A percentile compares a stretch with the other conserved stretches of the same genome.
These are phyloP conservation scores for Chaetomium olivaceum DNA, from an alignment of 2,329 filamentous ascomycete genomes.

Conservation along the genomic window DNA sequence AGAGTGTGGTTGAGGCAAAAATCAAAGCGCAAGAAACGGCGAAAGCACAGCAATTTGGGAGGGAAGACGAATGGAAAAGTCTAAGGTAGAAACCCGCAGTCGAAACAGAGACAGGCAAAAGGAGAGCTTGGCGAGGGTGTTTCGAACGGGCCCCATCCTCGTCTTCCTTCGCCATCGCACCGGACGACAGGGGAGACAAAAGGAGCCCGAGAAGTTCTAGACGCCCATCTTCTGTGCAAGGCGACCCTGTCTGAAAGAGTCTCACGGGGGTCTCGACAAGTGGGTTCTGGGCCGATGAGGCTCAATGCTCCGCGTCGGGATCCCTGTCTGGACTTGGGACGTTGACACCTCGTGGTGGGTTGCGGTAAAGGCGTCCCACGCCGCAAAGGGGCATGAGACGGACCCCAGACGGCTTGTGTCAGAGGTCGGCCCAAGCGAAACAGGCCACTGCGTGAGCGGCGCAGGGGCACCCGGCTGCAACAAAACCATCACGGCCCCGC, in stretches of 20 bases:
- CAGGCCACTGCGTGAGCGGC: conserved; percentile 23
- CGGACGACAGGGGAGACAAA: background rate
- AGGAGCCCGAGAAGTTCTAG: conserved; percentile 12
- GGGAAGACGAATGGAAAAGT: background rate
- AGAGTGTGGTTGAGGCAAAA: conserved; percentile 25
- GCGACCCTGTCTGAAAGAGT: conserved; percentile 23
- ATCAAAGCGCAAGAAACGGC: conserved; percentile 10
- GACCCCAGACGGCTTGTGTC: conserved; percentile 37
- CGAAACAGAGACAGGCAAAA: conserved; percentile 1
- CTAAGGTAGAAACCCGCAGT: background rate
- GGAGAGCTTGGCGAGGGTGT: conserved; percentile 13
- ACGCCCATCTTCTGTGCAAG: conserved; percentile 5
- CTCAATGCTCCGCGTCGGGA: conserved; percentile 11
- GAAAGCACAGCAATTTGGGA: conserved; percentile 19
- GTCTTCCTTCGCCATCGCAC: background rate
- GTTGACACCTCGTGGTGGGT: conserved; percentile 15
- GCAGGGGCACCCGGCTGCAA: conserved; percentile 14
- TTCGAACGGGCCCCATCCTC: conserved; percentile 15
- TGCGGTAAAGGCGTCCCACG: conserved; percentile 27
- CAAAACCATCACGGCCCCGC: conserved; percentile 8
- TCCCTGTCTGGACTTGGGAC: conserved; percentile 14
- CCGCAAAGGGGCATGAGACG: conserved; percentile 35
- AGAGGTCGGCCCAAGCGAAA: conserved; percentile 35
- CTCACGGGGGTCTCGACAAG: conserved; percentile 23
- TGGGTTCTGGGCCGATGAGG: conserved; percentile 19